Evolutionary conservation across 2,329 filamentous ascomycete genomes (phyloP).

Genomic region (Cercospora sojina): DNA sequence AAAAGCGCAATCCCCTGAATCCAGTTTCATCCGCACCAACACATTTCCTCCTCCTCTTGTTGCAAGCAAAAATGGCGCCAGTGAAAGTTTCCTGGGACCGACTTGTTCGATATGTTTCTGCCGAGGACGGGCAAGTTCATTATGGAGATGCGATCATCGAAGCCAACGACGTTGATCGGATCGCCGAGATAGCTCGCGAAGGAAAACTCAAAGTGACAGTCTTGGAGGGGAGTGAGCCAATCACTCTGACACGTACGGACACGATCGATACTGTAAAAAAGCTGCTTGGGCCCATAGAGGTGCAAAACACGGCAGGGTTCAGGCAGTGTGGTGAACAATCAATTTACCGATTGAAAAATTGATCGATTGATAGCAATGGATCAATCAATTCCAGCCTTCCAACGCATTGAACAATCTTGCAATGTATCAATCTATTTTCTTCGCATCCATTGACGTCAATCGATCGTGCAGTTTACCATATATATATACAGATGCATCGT

Average conservation of each 20-base stretch:
- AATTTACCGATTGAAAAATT: too few relatives aligned
- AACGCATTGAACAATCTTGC: too few relatives aligned
- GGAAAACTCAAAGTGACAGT: neutral
- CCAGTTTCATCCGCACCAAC: neutral
- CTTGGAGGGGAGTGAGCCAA: neutral
- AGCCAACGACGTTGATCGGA: neutral
- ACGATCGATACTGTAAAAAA: neutral
- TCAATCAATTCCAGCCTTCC: too few relatives aligned
- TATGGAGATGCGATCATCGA: neutral
- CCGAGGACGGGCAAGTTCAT: neutral
- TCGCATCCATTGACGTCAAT: too few relatives aligned
- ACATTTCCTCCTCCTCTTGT: neutral
- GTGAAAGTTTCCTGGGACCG: neutral
- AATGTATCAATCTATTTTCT: too few relatives aligned
- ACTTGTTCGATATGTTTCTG: neutral
- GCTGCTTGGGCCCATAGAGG: neutral
- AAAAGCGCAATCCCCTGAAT: neutral
- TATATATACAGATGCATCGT: too few relatives aligned
- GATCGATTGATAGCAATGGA: too few relatives aligned
- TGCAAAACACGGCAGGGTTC: neutral
- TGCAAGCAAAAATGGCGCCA: neutral
- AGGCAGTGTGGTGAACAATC: neutral
- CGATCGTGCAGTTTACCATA: too few relatives aligned
- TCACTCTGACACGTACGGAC: neutral
- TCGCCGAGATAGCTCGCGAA: neutral